These are phyloP conservation scores for Phytophthora brassicae DNA, from an alignment of 352 stramenopile genomes.

Conservation along the genomic window DNA sequence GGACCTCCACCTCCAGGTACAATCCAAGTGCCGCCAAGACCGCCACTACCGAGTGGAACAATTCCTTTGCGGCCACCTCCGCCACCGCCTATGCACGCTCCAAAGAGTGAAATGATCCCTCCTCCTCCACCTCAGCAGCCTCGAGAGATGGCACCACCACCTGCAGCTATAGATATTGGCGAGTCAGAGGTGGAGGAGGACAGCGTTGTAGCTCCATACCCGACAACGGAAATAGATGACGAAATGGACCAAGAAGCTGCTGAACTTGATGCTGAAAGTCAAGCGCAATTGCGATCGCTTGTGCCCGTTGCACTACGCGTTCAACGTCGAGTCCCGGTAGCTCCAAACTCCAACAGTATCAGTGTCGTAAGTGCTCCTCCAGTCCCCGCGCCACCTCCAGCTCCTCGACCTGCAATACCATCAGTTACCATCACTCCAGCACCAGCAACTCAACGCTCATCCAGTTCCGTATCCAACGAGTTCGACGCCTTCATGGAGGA, in stretches of 20 bases:
- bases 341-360: background rate
- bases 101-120: slow-evolving; percentile 1
- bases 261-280: slow-evolving; percentile 38
- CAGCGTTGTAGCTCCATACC: slow-evolving; percentile 44
- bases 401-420: slow-evolving; percentile 17
- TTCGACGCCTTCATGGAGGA: slow-evolving; percentile 81
- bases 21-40: slow-evolving; percentile 60
- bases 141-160: background rate
- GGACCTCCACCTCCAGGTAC: slow-evolving; percentile 55
- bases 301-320: slow-evolving; percentile 63
- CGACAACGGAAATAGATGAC: slow-evolving; percentile 15
- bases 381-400: slow-evolving; percentile 12
- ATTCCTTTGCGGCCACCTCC: slow-evolving; percentile 44
- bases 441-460: slow-evolving; percentile 5
- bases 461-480: slow-evolving; percentile 47
- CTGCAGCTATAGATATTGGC: background rate
- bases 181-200: slow-evolving; percentile 20
- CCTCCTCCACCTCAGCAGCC: slow-evolving; percentile 21
- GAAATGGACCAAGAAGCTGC: slow-evolving; percentile 36
- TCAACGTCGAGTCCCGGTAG: slow-evolving; percentile 31
- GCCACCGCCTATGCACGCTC: slow-evolving; percentile 30
- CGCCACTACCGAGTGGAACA: slow-evolving; percentile 48
- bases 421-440: background rate
- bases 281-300: slow-evolving; percentile 51
- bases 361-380: slow-evolving; percentile 4